Evolutionary conservation across 768 basidiomycete genomes (phyloP), one percentile per base, ranked within the genome.

Genomic region (Termitomyces sp.): DNA sequence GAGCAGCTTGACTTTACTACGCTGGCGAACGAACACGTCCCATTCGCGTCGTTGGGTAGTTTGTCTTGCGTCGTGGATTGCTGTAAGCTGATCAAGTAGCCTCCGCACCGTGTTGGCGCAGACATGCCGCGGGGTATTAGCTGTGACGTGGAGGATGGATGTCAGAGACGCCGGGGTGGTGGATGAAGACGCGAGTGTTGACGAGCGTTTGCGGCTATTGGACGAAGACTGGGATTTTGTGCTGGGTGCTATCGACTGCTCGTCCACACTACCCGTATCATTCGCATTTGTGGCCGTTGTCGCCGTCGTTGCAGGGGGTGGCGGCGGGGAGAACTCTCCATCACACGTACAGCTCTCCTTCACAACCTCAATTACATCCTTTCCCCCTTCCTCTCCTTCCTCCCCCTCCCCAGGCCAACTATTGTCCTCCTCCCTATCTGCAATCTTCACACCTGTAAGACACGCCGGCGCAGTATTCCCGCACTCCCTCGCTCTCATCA

Each of bases 361-460:
- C 18, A 82, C 79, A 24, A 82, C 80, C 57, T 81, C 80, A 56
- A 83, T 79, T 1, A 60, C 67, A 20, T 71, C 72, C 57, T 72
- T 72, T 46, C 40, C 71, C 0, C 56, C 70, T 13, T 65, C 72
- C 8, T 55, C 70, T 16, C 62, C 72, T 5, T 71, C 75, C 0
- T 72, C 78, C 0, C 74, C 79, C 6, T 86, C 86, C 42, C 86
- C 88, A 9, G 88, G 86, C 86, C 91, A 92, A 33, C 81, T 85
- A 65, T 91, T 88, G 63, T 87, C 86, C 68, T 92, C 91, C 68
- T 85, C 85, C 33, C 91, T 79, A 69, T 94, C 93, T 2, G 92
- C 90, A 60, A 94, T 91, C 78, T 89, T 92, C 61, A 94, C 88
- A 0, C 93, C 94, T 0, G 92, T 94, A 51, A 92, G 76, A 68